phyloP scores from a whole-genome alignment of 345 rosid genomes.

The Bruguiera sexangula region DNA sequence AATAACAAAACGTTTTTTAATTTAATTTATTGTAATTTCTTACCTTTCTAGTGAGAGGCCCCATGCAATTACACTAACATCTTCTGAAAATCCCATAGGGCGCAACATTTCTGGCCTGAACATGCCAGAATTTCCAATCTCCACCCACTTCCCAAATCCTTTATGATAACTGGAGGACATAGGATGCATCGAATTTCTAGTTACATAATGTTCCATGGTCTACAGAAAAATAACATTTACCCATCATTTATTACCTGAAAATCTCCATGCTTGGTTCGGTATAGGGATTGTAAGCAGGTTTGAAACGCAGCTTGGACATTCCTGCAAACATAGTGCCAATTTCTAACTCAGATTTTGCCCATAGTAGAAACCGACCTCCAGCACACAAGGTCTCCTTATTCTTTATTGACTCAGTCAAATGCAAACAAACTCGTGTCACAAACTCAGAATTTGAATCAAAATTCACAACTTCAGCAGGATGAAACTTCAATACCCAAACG shows the following conservation, averaged over 20 bases:
- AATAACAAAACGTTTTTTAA: neutral
- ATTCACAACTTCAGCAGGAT: slow-evolving; percentile 1
- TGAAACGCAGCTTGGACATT: slow-evolving; percentile 81
- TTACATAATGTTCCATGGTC: neutral
- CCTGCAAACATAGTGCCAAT: slow-evolving; percentile 38
- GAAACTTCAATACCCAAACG: slow-evolving; percentile 56
- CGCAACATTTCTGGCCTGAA: slow-evolving; percentile 93
- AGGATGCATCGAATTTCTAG: neutral
- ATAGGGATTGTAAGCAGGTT: slow-evolving; percentile 95
- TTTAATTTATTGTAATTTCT: neutral
- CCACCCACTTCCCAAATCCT: slow-evolving; percentile 81
- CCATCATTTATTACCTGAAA: slow-evolving; percentile 53
- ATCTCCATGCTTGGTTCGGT: slow-evolving; percentile 98
- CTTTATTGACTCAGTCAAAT: no score
- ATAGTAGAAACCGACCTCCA: slow-evolving; percentile 3
- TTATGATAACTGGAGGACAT: slow-evolving; percentile 64
- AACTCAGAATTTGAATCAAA: neutral
- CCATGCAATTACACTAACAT: slow-evolving; percentile 87
- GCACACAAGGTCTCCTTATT: no score
- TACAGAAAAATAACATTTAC: neutral
- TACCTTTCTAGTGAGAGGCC: slow-evolving; percentile 98
- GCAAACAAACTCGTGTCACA: no score
- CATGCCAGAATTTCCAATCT: slow-evolving; percentile 95
- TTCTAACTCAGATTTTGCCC: neutral
- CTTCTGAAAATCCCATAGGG: slow-evolving; percentile 95